Base-by-base conservation (phyloP, 345 rosid species). In the Bruguiera parviflora region DNA sequence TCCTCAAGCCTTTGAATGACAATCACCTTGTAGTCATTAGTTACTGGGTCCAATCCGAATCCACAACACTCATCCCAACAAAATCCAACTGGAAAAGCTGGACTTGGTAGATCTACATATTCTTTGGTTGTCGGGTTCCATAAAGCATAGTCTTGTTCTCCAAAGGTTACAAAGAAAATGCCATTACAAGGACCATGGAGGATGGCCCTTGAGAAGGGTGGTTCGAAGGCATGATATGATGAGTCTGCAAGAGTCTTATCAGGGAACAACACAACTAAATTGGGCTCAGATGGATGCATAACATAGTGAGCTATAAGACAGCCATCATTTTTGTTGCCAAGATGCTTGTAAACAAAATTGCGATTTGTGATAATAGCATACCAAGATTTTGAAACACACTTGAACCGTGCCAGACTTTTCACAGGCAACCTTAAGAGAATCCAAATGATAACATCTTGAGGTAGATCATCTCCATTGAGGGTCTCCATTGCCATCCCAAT, bases 131-230 rank as follows among this genome's bases (percentile, higher is more conserved):
- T 5, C n/a, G 58, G 49, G 18, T 43, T 43, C 49, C 49, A 43
- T 43, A 43, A 13, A 43, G 49, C 49, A 43, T 43, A 43, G 10
- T 53, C 25, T 9, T 53, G 24, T 9, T 22, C 25, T 13, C 24
- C 58, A 53, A 19, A 19, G 25, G 58, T 53, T n/a, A 53, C 24
- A n/a, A 53, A 53, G 25, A 53, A 53, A 6, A 53, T n/a, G 9
- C 58, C 58, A n/a, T 53, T 53, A 53, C 58, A 53, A 53, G 58
- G 58, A 53, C 58, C 58, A 53, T 53, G 25, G 25, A 53, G 21
- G 25, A 20, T n/a, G 21, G 58, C 24, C 6, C 58, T 19, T 53
- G 58, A 22, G 24, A 53, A 22, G 6, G 58, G 58, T 22, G n/a
- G 25, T 0, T n/a, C 25, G 1, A 53, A 22, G 25, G 58, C 25